A percentile compares a stretch with the other conserved stretches of the same genome.
Conservation (phyloP, 1,284 basidiomycete species). For the Ganoderma lingzhi region DNA sequence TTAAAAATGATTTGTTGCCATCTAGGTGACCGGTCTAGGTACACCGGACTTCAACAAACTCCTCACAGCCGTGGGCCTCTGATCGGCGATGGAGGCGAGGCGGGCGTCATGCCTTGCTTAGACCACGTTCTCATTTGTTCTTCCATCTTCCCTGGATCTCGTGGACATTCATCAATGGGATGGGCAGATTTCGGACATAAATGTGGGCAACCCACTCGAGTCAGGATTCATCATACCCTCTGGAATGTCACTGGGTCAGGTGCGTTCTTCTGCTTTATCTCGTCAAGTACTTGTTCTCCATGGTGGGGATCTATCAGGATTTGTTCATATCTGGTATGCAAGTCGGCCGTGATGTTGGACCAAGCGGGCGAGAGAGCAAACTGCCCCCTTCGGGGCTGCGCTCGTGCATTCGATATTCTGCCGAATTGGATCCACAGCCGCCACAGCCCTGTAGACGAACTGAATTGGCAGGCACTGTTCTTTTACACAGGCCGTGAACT, state of each 20-base stretch:
- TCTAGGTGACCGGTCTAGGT: slow-evolving; percentile 65
- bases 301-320: not conserved
- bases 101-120: not conserved
- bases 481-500: not conserved
- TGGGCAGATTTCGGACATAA: not conserved
- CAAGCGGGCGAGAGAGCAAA: not conserved
- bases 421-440: not conserved
- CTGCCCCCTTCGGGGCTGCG: too few relatives aligned
- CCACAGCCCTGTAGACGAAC: not conserved
- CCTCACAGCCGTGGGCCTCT: slow-evolving; percentile 36
- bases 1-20: not conserved
- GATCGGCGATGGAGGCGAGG: not conserved
- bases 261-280: not conserved
- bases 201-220: not conserved
- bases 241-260: not conserved
- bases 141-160: not conserved
- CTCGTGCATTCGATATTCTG: not conserved
- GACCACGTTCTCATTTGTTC: not conserved
- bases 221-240: not conserved
- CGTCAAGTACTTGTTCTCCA: too few relatives aligned
- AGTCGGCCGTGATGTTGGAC: not conserved
- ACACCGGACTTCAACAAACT: slow-evolving; percentile 69
- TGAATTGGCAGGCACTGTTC: not conserved
- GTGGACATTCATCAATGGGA: not conserved
- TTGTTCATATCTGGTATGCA: not conserved